Conservation (phyloP, 78 protist species). For the Cavenderia fasciculata region DNA sequence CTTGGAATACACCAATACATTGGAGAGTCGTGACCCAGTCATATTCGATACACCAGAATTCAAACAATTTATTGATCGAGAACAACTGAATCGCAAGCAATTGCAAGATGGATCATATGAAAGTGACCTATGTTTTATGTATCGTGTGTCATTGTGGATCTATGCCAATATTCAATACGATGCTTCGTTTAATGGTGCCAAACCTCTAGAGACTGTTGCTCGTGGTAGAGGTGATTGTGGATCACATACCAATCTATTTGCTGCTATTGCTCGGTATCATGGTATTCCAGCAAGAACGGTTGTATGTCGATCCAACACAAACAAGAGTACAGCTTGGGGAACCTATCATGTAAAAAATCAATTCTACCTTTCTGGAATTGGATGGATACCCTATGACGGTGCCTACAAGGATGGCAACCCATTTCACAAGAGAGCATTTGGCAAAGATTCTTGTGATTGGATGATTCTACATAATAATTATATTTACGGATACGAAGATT, state of each 20-base stretch:
- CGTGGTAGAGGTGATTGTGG: slow-evolving; percentile 19
- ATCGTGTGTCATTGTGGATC: slow-evolving; percentile 3
- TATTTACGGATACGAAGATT: too few relatives aligned
- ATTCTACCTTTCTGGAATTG: neutral
- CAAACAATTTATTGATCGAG: neutral
- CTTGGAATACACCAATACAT: too few relatives aligned
- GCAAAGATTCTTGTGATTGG: neutral
- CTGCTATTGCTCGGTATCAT: neutral
- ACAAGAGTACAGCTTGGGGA: neutral
- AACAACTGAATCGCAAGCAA: neutral
- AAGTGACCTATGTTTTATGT: neutral
- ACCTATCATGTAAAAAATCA: slow-evolving; percentile 8
- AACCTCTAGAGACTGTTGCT: neutral
- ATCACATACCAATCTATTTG: neutral
- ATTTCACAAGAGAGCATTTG: neutral
- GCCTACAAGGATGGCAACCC: slow-evolving; percentile 14
- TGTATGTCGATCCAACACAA: neutral
- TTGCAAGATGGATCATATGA: neutral
- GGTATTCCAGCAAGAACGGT: neutral
- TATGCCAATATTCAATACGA: neutral
- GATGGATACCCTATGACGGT: slow-evolving; percentile 40
- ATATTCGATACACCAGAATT: neutral
- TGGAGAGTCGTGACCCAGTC: too few relatives aligned
- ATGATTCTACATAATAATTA: too few relatives aligned
- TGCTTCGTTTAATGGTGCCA: neutral